Conservation (phyloP, 495 filamentous ascomycete species). For the Penicillium ochrochloron region DNA sequence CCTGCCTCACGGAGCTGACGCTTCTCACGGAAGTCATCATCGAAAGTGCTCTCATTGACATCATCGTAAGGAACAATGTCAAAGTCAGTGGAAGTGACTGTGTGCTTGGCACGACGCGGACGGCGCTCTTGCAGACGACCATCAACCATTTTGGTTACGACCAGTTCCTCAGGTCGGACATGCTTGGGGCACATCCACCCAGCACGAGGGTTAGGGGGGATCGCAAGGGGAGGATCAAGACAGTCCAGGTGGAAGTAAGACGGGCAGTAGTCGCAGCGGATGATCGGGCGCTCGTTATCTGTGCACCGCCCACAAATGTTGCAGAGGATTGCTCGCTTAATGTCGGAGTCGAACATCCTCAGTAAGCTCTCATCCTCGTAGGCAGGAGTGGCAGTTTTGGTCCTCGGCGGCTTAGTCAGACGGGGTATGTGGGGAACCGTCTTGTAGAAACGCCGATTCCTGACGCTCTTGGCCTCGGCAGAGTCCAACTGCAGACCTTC, state of each 20-base stretch:
- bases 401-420: constrained; percentile 34
- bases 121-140: constrained; percentile 48
- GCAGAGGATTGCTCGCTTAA: constrained; percentile 66
- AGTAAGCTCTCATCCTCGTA: constrained; percentile 47
- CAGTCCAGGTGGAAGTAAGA: constrained; percentile 91
- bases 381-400: constrained; percentile 9
- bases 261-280: constrained; percentile 81
- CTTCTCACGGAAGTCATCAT: constrained; percentile 28
- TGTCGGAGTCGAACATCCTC: constrained; percentile 66
- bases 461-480: constrained; percentile 13
- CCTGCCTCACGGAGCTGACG: constrained; percentile 23
- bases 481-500: constrained; percentile 18
- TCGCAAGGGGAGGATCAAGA: constrained; percentile 79
- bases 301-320: constrained; percentile 66
- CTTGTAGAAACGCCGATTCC: constrained; percentile 27
- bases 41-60: constrained; percentile 21
- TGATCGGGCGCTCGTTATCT: constrained; percentile 62
- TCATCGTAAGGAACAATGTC: constrained; percentile 22
- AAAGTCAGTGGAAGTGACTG: constrained; percentile 15
- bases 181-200: constrained; percentile 93
- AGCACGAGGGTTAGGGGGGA: constrained; percentile 66
- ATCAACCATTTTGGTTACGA: constrained; percentile 52
- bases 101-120: constrained; percentile 57
- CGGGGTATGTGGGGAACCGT: constrained; percentile 35
- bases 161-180: constrained; percentile 62